Evolutionary conservation across 83 land plant genomes (phyloP), one percentile per base, ranked within the genome.

Genomic region (Larix sibirica): DNA sequence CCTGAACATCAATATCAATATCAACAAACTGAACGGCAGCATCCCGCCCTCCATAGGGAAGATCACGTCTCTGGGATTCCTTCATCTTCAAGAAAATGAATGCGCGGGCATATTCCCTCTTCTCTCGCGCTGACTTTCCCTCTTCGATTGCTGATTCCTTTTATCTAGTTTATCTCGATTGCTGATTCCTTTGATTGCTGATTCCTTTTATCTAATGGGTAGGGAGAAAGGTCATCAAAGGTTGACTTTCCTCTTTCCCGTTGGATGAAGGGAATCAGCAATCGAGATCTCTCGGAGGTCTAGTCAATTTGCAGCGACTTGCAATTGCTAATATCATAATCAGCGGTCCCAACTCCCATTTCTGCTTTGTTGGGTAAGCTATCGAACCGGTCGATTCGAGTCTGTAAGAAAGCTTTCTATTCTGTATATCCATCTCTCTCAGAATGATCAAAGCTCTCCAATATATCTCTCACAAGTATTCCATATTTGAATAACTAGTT

Each of bases 11-110:
- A 82, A 82, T 36, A 56, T 54, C 36, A 90, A 90, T 36, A 56
- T 54, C 36, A 90, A 90, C 82, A 21, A 61, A 3, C 88, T 90
- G 21, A 74, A 60, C 8, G 92, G 92, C 26, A 71, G 47, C 28
- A 88, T 90, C 3, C 84, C 88, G 42, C 28, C 80, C 13, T 80
- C 89, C 10, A 67, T 84, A 0, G 80, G 83, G 26, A 80, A 83
- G 75, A 59, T 84, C 60, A 79, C 73, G 9, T 33, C 58, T 7
- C 90, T 90, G 5, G 77, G 77, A 7, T 82, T 85, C 42, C 84
- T 90, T 26, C 80, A 84, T 18, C 81, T 90, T 28, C 65, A 81
- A 10, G 71, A 84, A 56, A 90, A 90, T 68, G 65, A 18, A 13
- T 74, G 3, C 70, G 63, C 42, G 91, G 91, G 33, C 42, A 36